A percentile compares a stretch with the other conserved stretches of the same genome.
These are phyloP conservation scores for Aleurites moluccanus DNA, from an alignment of 441 rosid species.

Conservation along the genomic window DNA sequence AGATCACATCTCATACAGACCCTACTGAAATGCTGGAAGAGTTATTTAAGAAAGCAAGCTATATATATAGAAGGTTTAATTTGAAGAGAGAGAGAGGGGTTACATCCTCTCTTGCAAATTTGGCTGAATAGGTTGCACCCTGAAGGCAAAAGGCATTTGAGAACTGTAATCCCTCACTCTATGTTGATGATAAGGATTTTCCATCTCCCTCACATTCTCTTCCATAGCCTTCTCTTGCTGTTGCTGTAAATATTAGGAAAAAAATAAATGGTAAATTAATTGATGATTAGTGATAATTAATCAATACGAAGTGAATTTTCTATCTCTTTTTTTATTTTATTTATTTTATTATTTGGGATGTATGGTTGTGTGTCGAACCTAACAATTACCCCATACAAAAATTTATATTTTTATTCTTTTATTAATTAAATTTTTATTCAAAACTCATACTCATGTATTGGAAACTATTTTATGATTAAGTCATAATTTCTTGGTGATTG, in stretches of 20 bases:
- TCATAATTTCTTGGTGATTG: too few species aligned
- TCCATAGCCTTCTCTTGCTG: constrained; percentile 60
- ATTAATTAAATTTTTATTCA: too few species aligned
- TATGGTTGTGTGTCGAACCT: too few species aligned
- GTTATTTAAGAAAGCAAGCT: not conserved
- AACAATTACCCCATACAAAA: too few species aligned
- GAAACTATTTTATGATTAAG: too few species aligned
- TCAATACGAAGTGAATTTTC: too few species aligned
- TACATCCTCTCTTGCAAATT: constrained; percentile 68
- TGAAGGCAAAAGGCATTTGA: constrained; percentile 54
- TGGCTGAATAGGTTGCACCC: constrained; percentile 88
- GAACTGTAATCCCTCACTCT: constrained; percentile 40
- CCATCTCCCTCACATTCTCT: constrained; percentile 48
- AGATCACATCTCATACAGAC: not conserved
- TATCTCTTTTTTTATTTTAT: too few species aligned
- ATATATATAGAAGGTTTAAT: not conserved
- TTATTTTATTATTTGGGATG: too few species aligned
- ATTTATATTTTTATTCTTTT: too few species aligned
- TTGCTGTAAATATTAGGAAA: constrained; percentile 33
- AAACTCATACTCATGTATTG: too few species aligned
- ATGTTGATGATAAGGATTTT: constrained; percentile 41
- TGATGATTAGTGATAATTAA: too few species aligned
- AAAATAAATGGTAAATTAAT: not conserved
- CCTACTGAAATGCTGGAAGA: not conserved
- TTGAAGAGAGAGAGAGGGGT: not conserved